Base-by-base conservation (phyloP, 352 stramenopile species). In the Pythium guiyangense region DNA sequence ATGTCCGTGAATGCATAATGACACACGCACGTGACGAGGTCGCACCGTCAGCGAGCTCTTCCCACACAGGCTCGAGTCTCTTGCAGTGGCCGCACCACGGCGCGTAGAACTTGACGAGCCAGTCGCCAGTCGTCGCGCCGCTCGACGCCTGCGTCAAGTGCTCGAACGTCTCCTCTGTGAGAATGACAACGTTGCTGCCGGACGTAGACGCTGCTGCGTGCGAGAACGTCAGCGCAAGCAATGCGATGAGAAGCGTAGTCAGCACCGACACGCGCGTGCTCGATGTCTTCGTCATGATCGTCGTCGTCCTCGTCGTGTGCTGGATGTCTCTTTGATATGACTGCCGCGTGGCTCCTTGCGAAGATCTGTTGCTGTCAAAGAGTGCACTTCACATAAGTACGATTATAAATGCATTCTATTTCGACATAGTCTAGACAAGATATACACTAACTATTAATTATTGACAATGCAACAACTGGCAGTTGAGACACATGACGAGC, bases 91-190 rank as follows among this genome's bases (percentile, higher is more conserved):
- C 69, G 64, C 78, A 93, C 78, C 80, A 91, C 22, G 83, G 81
- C 45, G 84, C 80, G 66, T 92, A 92, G 60, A 94, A 92, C 62
- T 94, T 69, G 49, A 94, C 70, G 50, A 92, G 78, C 90, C 89
- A 97, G 70, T 97, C 88, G 56, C 92, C 92, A 5, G 92, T 97
- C 2, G 90, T 98, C 29, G 88, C 85, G 27, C 92, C 90, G 9
- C 86, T 96, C 14, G 84, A 69, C 9, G 85, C 92, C 69, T 97
- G 89, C 57, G 90, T 97, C 59, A 91, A 57, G 70, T 94, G 79
- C 69, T 97, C 90, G 60, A 97, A 97, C 72, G 88, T 89, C 39
- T 63, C 70, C 26, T 67, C 68, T 11, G 55, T 84, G 40, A 94
- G 64, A 47, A 87, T 74, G 39, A 92, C 62, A 20, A 91, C 79